Evolutionary conservation across 148 eudicot species (phyloP).

Genomic region (Limonium bicolor): DNA sequence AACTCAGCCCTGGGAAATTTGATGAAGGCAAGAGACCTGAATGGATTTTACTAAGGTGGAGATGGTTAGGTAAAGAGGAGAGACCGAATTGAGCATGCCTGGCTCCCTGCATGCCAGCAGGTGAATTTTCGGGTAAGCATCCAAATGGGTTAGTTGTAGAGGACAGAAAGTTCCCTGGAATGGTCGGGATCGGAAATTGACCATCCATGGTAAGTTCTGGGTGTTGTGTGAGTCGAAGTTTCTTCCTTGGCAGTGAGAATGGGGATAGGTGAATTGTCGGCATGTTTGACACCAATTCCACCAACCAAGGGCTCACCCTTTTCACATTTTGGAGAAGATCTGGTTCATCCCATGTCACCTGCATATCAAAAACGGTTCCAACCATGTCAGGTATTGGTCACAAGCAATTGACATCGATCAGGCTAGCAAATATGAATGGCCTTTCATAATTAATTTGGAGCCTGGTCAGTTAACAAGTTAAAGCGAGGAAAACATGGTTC

Average conservation of each 20-base stretch:
- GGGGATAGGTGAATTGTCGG: slow-evolving; percentile 73
- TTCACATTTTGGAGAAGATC: slow-evolving; percentile 94
- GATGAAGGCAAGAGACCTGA: slow-evolving; percentile 46
- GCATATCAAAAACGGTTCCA: slow-evolving; percentile 4
- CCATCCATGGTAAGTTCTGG: slow-evolving; percentile 53
- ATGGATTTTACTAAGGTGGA: slow-evolving; percentile 44
- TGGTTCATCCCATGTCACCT: slow-evolving; percentile 97
- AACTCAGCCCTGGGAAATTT: slow-evolving; percentile 29
- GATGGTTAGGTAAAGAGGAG: slow-evolving; percentile 53
- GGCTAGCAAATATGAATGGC: too few species aligned
- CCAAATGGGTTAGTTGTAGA: slow-evolving; percentile 34
- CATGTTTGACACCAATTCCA: slow-evolving; percentile 80
- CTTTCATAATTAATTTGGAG: too few species aligned
- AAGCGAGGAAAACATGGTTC: too few species aligned
- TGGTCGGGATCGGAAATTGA: slow-evolving; percentile 43
- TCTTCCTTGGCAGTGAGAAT: slow-evolving; percentile 81
- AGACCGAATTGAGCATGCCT: slow-evolving; percentile 90
- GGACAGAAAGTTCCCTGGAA: slow-evolving; percentile 34
- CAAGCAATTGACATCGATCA: too few species aligned
- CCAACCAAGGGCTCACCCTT: slow-evolving; percentile 93
- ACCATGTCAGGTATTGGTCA: too few species aligned
- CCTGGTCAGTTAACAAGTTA: too few species aligned
- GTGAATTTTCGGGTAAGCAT: slow-evolving; percentile 43
- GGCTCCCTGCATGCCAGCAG: slow-evolving; percentile 99
- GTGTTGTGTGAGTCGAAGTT: slow-evolving; percentile 52